phyloP scores from a whole-genome alignment of 257 asterid genomes.

The Fraxinus quadrangulata region DNA sequence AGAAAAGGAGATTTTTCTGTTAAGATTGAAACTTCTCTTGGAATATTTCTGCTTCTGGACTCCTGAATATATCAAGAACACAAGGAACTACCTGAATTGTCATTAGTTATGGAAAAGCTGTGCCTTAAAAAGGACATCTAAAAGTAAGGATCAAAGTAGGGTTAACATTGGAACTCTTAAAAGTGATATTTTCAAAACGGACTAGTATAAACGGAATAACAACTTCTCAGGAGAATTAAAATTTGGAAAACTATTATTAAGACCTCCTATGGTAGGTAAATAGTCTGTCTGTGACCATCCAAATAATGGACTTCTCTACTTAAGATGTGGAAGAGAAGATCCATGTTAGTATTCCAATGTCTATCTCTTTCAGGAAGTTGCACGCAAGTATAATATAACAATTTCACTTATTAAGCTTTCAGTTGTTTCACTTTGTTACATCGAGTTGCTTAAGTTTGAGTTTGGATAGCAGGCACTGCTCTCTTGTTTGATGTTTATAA shows the following conservation, averaged over 20 bases:
- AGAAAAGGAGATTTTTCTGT: background rate
- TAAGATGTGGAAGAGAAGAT: background rate
- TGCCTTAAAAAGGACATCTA: background rate
- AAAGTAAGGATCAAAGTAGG: background rate
- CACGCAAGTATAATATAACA: background rate
- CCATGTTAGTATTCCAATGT: background rate
- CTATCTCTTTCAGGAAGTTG: background rate
- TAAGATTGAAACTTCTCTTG: background rate
- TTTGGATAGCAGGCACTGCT: background rate
- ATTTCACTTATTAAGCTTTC: background rate
- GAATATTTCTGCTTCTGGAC: background rate
- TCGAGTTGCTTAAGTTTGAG: background rate
- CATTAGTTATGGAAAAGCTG: background rate
- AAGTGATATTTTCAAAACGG: background rate
- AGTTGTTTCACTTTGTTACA: background rate
- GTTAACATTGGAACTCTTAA: background rate
- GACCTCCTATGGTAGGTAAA: background rate
- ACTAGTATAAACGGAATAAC: background rate
- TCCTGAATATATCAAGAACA: background rate
- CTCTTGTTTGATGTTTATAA: background rate
- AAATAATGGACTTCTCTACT: background rate
- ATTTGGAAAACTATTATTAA: background rate
- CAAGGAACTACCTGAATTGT: background rate
- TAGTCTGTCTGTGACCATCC: background rate
- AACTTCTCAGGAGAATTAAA: background rate